phyloP scores from a whole-genome alignment of 2,329 filamentous ascomycete genomes.

The Harringtonia lauricola region DNA sequence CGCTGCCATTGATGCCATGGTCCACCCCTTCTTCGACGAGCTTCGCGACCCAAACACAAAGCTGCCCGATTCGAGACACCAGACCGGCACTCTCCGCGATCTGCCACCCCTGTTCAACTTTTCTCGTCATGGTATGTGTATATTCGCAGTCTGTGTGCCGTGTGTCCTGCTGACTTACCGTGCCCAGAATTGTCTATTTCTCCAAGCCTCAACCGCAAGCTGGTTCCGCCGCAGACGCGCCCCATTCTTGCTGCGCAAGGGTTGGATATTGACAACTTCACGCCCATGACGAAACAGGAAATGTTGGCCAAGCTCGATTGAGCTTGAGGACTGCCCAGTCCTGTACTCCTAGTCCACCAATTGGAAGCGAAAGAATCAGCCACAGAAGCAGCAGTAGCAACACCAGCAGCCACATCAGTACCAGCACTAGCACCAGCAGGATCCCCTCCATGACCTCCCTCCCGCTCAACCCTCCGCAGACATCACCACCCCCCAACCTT shows the following conservation, averaged over 20 bases:
- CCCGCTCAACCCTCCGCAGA: not conserved
- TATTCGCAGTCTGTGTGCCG: conserved; percentile 4
- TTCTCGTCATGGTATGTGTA: conserved; percentile 70
- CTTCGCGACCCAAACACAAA: conserved; percentile 83
- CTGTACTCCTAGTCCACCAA: not conserved
- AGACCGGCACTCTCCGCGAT: conserved; percentile 67
- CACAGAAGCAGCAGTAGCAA: conserved; percentile 3
- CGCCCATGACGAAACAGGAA: conserved; percentile 80
- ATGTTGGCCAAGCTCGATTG: conserved; percentile 98
- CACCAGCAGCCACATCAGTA: not conserved
- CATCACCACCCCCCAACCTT: not conserved
- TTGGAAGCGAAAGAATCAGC: conserved; percentile 4
- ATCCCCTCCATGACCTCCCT: not conserved
- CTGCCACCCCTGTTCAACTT: conserved; percentile 89
- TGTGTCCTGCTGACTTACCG: not conserved
- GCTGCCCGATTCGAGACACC: conserved; percentile 87
- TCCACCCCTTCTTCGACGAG: conserved; percentile 97
- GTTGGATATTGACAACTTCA: conserved; percentile 89
- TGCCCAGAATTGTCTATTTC: conserved; percentile 78
- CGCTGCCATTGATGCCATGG: conserved; percentile 90
- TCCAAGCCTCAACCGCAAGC: conserved; percentile 72
- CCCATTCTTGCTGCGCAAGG: conserved; percentile 63
- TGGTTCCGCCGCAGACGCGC: conserved; percentile 77
- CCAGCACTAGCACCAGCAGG: conserved; percentile 2
- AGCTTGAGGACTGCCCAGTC: conserved; percentile 19